Evolutionary conservation across 495 filamentous ascomycete genomes (phyloP).

Genomic region (Aspergillus funiculosus): DNA sequence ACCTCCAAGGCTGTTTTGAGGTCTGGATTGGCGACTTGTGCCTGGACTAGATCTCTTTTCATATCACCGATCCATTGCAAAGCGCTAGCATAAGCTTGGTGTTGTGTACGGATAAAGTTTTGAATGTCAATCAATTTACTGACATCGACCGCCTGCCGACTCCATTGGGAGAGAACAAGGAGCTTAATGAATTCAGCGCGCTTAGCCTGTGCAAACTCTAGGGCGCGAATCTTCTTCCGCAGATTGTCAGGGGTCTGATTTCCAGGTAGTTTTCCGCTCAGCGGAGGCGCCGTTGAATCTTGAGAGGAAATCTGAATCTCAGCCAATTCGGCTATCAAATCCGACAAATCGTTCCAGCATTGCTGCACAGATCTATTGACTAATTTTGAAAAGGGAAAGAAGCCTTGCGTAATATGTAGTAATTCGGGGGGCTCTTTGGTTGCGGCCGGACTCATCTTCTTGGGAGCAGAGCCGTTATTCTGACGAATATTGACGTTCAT

Average conservation of each 20-base stretch:
- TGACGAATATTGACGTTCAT: constrained; percentile 12
- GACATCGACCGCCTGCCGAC: constrained; percentile 67
- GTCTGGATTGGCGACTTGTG: constrained; percentile 79
- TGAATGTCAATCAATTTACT: constrained; percentile 80
- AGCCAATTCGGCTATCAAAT: constrained; percentile 63
- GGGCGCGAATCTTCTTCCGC: constrained; percentile 69
- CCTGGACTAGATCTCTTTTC: constrained; percentile 57
- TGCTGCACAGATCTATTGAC: constrained; percentile 73
- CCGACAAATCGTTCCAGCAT: constrained; percentile 68
- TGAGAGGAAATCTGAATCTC: constrained; percentile 52
- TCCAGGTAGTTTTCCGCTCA: constrained; percentile 49
- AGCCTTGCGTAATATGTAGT: constrained; percentile 69
- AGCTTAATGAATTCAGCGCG: constrained; percentile 81
- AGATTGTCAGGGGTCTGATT: constrained; percentile 61
- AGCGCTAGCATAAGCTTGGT: constrained; percentile 49
- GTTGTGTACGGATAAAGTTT: constrained; percentile 59
- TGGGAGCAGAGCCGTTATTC: constrained; percentile 7
- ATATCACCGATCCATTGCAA: constrained; percentile 58
- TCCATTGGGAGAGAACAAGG: constrained; percentile 83
- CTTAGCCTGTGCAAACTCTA: constrained; percentile 63
- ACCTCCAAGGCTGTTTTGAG: constrained; percentile 82
- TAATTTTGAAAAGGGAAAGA: constrained; percentile 62
- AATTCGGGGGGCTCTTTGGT: constrained; percentile 58
- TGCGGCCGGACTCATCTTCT: constrained; percentile 4
- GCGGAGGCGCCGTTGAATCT: constrained; percentile 21